Base-by-base conservation (phyloP, 331 rosid genomes). In the Malus hybrid region DNA sequence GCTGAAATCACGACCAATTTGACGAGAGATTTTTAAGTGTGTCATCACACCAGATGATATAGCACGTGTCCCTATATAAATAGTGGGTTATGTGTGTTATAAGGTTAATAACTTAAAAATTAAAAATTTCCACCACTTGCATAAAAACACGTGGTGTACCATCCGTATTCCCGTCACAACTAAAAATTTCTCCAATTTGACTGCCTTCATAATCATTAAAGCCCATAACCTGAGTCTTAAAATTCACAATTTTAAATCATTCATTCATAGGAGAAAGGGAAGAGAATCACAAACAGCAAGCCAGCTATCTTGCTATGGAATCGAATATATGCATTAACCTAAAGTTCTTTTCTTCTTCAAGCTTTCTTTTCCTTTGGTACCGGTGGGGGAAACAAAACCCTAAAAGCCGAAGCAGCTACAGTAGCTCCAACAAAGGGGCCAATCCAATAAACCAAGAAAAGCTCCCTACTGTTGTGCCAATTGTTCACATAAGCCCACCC, bases 401-500 rank as follows among this genome's bases (percentile, higher is more conserved):
- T 57, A 44, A 75, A 91, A 6, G 82, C 12, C 73, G 33, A 61
- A 77, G 84, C 97, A 53, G 96, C 93, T 2, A 68, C 44, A 34
- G 46, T 34, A 1, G 93, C 91, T 8, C 97, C 96, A 2, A 81
- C 7, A 11, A 89, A 66, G 36, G 93, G 90, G 55, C 87, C 82
- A 13, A 86, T 39, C 96, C 96, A 91, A 33, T 83, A 88, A 30
- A 89, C 97, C 75, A 80, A 82, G 71, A 88, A 89, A 0, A 82
- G 90, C 66, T 91, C 89, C 93, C 81, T 84, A 68, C 75, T 82
- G 57, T 84, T 81, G 30, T 91, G 96, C 70, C 75, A 85, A 18
- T 85, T 73, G 33, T 88, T 70, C 3, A 78, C 14, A 71, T 78
- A 86, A 4, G 97, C 96, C 96, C 96, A 91, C 32, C 91, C 93